Evolutionary conservation across 495 filamentous ascomycete species (phyloP).

Genomic region (Penicillium desertorum): DNA sequence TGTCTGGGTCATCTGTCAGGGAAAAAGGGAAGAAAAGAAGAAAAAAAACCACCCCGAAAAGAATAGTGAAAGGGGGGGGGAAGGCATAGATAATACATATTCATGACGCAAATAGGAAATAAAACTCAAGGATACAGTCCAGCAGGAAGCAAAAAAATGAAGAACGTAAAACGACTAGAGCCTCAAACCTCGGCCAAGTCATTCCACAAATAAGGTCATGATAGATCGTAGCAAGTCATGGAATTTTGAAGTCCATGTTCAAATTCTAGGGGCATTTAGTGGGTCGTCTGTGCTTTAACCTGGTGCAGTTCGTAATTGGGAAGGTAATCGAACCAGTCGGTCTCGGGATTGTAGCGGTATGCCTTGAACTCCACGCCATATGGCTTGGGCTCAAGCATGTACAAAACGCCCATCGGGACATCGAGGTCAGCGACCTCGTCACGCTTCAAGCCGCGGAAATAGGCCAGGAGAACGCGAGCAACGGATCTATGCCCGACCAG

Average conservation of each 20-base stretch:
- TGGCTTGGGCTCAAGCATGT: conserved; percentile 93
- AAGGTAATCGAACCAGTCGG: conserved; percentile 77
- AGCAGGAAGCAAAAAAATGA: conserved; percentile 1
- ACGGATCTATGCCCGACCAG: conserved; percentile 89
- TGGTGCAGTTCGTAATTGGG: conserved; percentile 70
- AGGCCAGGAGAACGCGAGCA: conserved; percentile 87
- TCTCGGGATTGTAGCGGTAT: conserved; percentile 77
- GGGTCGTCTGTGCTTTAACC: conserved; percentile 33
- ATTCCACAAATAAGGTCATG: conserved; percentile 17
- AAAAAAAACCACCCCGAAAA: not conserved
- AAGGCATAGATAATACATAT: conserved; percentile 17
- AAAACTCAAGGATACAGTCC: conserved; percentile 4
- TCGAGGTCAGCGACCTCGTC: conserved; percentile 92
- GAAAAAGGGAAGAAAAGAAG: conserved; percentile 3
- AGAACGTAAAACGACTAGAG: not conserved
- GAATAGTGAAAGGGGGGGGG: not conserved
- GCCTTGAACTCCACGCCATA: conserved; percentile 97
- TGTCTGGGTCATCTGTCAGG: conserved; percentile 7
- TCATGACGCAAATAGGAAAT: conserved; percentile 4
- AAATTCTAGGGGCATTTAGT: not conserved
- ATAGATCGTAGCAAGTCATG: conserved; percentile 26
- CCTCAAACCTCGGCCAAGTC: not conserved
- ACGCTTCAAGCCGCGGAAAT: conserved; percentile 87
- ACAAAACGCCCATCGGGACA: conserved; percentile 87
- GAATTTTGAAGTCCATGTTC: conserved; percentile 2